These are phyloP conservation scores for Boletus pseudopeckii DNA, from an alignment of 768 basidiomycete genomes.

Conservation along the genomic window DNA sequence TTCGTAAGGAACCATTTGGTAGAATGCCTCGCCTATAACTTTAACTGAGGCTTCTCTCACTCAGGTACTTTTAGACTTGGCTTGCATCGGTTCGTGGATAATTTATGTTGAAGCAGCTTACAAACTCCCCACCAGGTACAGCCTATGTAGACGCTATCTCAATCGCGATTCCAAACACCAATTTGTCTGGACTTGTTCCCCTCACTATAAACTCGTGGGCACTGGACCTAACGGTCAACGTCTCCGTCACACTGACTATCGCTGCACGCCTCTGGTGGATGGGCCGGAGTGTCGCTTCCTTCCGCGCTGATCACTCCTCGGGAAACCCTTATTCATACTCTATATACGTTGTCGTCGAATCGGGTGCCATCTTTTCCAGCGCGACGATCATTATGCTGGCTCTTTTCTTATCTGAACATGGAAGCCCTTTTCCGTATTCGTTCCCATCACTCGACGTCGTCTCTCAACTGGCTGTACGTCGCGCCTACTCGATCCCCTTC, in stretches of 20 bases:
- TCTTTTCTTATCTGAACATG: slow-evolving; percentile 5
- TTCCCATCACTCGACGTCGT: slow-evolving; percentile 15
- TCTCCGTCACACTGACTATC: slow-evolving; percentile 21
- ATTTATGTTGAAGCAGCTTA: not conserved
- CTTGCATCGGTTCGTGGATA: slow-evolving; percentile 16
- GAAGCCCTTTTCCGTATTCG: slow-evolving; percentile 9
- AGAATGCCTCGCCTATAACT: not conserved
- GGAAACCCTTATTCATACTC: slow-evolving; percentile 11
- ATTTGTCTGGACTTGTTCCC: slow-evolving; percentile 2
- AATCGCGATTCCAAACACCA: slow-evolving; percentile 6
- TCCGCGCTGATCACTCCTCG: not conserved
- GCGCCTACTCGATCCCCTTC: not conserved
- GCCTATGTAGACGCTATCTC: slow-evolving; percentile 10
- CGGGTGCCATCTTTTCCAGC: slow-evolving; percentile 16
- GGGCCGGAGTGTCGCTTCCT: slow-evolving; percentile 8
- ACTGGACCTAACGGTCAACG: slow-evolving; percentile 20
- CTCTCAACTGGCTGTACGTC: slow-evolving; percentile 20
- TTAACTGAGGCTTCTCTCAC: not conserved
- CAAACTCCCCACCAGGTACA: not conserved
- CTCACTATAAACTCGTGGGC: slow-evolving; percentile 16
- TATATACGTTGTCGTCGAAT: slow-evolving; percentile 19
- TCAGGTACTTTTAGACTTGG: slow-evolving; percentile 21
- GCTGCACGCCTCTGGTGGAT: slow-evolving; percentile 20
- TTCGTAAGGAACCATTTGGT: slow-evolving; percentile 9
- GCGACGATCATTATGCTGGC: slow-evolving; percentile 17